A percentile compares a stretch with the other conserved stretches of the same genome.
Conservation (phyloP, 2,329 filamentous ascomycete species). For the Amylocarpus encephaloides region DNA sequence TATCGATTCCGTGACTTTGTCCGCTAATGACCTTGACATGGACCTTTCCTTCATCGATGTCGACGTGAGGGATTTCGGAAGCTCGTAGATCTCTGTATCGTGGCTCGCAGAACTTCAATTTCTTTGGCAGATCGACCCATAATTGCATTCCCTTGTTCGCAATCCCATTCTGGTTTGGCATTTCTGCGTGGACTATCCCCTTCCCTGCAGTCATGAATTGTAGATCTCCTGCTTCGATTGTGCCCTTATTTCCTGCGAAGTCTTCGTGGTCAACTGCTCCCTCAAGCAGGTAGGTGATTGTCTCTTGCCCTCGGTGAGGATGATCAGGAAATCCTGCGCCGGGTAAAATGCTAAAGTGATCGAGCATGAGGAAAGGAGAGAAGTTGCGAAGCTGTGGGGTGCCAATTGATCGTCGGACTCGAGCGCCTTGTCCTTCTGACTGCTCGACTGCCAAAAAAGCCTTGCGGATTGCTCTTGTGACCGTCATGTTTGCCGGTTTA, state of each 20-base stretch:
- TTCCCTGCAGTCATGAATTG: constrained; percentile 96
- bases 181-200: constrained; percentile 92
- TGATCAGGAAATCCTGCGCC: constrained; percentile 91
- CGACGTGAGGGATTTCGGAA: constrained; percentile 70
- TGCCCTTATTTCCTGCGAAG: constrained; percentile 79
- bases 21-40: constrained; percentile 87
- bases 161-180: constrained; percentile 75
- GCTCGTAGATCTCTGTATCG: constrained; percentile 82
- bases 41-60: constrained; percentile 65
- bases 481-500: constrained; percentile 47
- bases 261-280: constrained; percentile 89
- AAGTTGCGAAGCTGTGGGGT: constrained; percentile 78
- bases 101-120: constrained; percentile 83
- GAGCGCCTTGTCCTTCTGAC: constrained; percentile 79
- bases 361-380: constrained; percentile 91
- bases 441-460: constrained; percentile 81
- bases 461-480: constrained; percentile 71
- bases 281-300: constrained; percentile 79
- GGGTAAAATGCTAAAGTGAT: constrained; percentile 76
- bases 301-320: constrained; percentile 54
- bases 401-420: constrained; percentile 81
- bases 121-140: constrained; percentile 84
- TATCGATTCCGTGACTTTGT: constrained; percentile 75
- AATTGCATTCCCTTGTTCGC: constrained; percentile 87
- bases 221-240: constrained; percentile 78